Evolutionary conservation across 108 stramenopile species (phyloP).

Genomic region (Cyclotella baltica): DNA sequence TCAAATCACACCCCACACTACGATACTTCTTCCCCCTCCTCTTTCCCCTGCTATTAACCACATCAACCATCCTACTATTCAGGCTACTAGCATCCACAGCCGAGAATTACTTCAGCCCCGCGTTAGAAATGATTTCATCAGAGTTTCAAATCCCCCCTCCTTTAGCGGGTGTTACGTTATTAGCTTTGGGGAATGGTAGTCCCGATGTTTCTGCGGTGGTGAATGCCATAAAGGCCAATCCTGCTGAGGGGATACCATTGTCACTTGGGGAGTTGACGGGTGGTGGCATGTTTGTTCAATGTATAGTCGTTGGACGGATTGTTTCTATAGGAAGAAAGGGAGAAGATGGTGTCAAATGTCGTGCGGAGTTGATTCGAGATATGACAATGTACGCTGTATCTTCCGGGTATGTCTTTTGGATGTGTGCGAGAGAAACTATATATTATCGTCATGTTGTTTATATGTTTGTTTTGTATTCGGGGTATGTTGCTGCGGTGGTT

Average conservation of each 20-base stretch:
- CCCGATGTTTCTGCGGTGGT: conserved; percentile 71
- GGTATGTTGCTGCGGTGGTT: conserved; percentile 46
- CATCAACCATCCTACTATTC: conserved; percentile 36
- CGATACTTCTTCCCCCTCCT: conserved; percentile 19
- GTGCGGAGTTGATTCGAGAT: conserved; percentile 52
- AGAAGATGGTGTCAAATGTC: conserved; percentile 27
- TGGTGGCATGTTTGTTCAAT: conserved; percentile 69
- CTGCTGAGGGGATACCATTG: conserved; percentile 50
- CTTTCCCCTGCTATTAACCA: conserved; percentile 16
- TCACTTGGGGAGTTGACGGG: conserved; percentile 76
- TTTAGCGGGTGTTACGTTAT: conserved; percentile 77
- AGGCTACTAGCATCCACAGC: conserved; percentile 70
- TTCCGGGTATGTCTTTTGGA: conserved; percentile 31
- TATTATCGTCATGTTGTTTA: conserved; percentile 14
- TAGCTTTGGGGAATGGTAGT: conserved; percentile 82
- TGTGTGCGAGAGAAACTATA: conserved; percentile 24
- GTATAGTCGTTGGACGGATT: conserved; percentile 63
- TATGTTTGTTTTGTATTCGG: conserved; percentile 38
- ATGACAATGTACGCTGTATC: conserved; percentile 37
- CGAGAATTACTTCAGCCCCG: conserved; percentile 77
- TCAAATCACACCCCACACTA: conserved; percentile 8
- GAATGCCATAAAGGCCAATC: conserved; percentile 43
- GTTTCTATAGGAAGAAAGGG: conserved; percentile 30
- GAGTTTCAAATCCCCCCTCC: conserved; percentile 62
- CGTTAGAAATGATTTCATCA: conserved; percentile 58